Conservation (phyloP, 2,329 filamentous ascomycete genomes). For the Ophiostoma tasmaniense region DNA sequence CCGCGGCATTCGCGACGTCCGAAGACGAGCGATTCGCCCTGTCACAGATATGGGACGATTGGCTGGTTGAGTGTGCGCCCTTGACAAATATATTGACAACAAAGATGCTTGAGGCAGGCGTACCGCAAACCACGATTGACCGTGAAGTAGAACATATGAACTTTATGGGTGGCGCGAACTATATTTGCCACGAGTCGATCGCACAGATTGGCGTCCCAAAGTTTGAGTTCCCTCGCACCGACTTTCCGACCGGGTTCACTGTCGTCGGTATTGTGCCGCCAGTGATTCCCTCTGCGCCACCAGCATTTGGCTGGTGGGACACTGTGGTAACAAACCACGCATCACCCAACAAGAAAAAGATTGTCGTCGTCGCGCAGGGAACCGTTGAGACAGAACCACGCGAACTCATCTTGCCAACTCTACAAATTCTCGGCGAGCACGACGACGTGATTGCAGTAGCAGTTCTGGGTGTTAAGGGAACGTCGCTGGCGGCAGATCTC, state of each 20-base stretch:
- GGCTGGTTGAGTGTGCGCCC: constrained; percentile 22
- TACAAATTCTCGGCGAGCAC: constrained; percentile 26
- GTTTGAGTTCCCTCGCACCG: constrained; percentile 32
- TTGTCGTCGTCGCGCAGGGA: constrained; percentile 34
- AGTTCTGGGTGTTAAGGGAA: constrained; percentile 31
- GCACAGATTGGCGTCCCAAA: constrained; percentile 32
- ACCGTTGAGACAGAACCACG: constrained; percentile 33
- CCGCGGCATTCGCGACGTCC: constrained; percentile 27
- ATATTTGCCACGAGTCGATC: constrained; percentile 29
- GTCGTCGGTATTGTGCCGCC: constrained; percentile 30
- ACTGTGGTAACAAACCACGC: constrained; percentile 26
- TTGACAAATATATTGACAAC: constrained; percentile 25
- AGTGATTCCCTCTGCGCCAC: not conserved
- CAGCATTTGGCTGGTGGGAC: constrained; percentile 28
- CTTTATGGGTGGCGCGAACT: constrained; percentile 30
- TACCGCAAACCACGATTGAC: constrained; percentile 7
- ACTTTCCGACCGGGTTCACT: constrained; percentile 30
- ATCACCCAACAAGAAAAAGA: constrained; percentile 22
- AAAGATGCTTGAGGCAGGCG: constrained; percentile 27
- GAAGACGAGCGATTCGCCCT: constrained; percentile 20
- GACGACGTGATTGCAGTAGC: constrained; percentile 28
- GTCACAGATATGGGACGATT: constrained; percentile 26
- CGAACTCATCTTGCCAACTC: constrained; percentile 32
- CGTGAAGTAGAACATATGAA: constrained; percentile 13
- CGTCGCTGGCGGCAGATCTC: constrained; percentile 14